Conservation (phyloP, 495 filamentous ascomycete genomes). For the Aspergillus carlsbadensis region DNA sequence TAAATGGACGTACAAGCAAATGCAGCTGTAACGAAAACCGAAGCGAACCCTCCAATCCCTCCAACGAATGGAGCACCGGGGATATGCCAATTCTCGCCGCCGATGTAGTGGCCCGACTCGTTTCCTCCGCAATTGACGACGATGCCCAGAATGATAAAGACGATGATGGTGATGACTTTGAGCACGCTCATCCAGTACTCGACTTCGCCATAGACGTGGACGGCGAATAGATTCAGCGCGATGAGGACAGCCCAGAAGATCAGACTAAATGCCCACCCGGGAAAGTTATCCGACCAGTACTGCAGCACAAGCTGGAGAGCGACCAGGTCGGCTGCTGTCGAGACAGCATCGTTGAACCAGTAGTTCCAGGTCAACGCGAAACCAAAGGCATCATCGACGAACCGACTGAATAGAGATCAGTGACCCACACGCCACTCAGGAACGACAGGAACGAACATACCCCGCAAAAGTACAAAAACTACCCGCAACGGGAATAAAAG, state of each 20-base stretch:
- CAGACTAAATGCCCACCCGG: constrained; percentile 50
- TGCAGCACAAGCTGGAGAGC: constrained; percentile 52
- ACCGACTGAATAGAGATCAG: constrained; percentile 40
- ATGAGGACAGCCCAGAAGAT: constrained; percentile 54
- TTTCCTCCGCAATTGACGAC: constrained; percentile 53
- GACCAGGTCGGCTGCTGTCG: constrained; percentile 54
- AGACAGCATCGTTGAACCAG: constrained; percentile 60
- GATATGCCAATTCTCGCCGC: constrained; percentile 43
- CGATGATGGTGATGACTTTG: constrained; percentile 55
- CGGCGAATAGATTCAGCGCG: constrained; percentile 48
- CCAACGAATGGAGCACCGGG: constrained; percentile 53
- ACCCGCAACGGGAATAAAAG: constrained; percentile 50
- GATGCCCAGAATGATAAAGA: constrained; percentile 53
- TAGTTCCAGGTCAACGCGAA: constrained; percentile 57
- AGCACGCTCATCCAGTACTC: constrained; percentile 57
- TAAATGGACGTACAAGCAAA: constrained; percentile 41
- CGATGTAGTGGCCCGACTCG: constrained; percentile 43
- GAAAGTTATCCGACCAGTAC: constrained; percentile 53
- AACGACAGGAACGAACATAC: constrained; percentile 25
- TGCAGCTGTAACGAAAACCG: constrained; percentile 53
- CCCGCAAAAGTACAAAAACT: constrained; percentile 54
- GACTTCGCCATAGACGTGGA: constrained; percentile 54
- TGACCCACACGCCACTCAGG: not conserved
- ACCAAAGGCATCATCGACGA: constrained; percentile 56
- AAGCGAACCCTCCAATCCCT: constrained; percentile 53